These are phyloP conservation scores for Kwoniella sp. DNA, from an alignment of 768 basidiomycete genomes.

Conservation along the genomic window DNA sequence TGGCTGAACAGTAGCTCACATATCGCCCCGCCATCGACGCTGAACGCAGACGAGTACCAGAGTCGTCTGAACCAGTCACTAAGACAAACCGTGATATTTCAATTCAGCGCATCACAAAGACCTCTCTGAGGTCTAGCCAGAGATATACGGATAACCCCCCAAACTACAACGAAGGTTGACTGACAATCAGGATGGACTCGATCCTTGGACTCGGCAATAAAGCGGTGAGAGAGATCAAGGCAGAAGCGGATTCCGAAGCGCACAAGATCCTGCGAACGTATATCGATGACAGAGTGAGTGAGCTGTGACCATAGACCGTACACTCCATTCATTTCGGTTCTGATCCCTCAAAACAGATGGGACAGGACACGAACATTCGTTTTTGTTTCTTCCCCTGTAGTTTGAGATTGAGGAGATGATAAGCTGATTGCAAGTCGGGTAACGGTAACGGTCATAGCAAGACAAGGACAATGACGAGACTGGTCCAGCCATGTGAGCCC, in stretches of 20 bases:
- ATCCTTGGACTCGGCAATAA: slow-evolving; percentile 24
- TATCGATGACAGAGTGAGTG: slow-evolving; percentile 21
- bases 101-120: too few species aligned
- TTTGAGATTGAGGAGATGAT: not conserved
- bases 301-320: too few species aligned
- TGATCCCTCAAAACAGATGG: too few species aligned
- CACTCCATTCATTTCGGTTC: not conserved
- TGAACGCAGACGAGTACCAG: too few species aligned
- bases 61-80: too few species aligned
- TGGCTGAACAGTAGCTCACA: too few species aligned
- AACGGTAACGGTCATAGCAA: not conserved
- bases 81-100: too few species aligned
- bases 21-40: too few species aligned
- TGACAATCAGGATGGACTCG: slow-evolving; percentile 16
- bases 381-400: too few species aligned
- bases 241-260: slow-evolving; percentile 84
- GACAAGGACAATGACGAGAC: slow-evolving; percentile 1
- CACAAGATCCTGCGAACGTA: slow-evolving; percentile 60
- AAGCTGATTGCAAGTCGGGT: not conserved
- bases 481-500: slow-evolving; percentile 5
- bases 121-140: too few species aligned
- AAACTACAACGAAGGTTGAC: not conserved
- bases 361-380: too few species aligned
- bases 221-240: slow-evolving; percentile 64
- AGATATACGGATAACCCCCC: not conserved